Percentiles rank a stretch among this genome's conserved stretches.
Evolutionary conservation across 495 filamentous ascomycete species (phyloP).

Genomic region (Aspergillus heteromorphus): DNA sequence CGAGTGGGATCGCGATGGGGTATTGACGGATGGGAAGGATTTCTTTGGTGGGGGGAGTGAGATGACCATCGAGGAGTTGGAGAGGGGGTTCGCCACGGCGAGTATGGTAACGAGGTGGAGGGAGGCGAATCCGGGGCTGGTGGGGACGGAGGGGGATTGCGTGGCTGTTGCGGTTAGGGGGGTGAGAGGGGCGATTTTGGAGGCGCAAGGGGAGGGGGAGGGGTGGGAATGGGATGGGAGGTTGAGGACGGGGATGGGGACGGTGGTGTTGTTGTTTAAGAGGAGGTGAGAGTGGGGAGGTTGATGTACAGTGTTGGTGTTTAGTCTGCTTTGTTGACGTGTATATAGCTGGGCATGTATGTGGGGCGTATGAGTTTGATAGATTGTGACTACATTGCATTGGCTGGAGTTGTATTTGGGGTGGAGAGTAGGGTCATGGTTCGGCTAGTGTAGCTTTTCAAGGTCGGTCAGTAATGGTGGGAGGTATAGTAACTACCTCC

Average conservation of each 20-base stretch:
- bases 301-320: not conserved
- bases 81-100: not conserved
- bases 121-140: not conserved
- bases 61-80: not conserved
- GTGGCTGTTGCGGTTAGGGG: not conserved
- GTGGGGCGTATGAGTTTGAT: too few species aligned
- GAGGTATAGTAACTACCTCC: too few species aligned
- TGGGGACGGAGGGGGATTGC: not conserved
- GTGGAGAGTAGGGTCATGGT: too few species aligned
- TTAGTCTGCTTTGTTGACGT: too few species aligned
- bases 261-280: not conserved
- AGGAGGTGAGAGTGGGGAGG: not conserved
- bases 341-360: too few species aligned
- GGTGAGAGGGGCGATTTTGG: not conserved
- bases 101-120: not conserved
- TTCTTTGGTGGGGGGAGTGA: not conserved
- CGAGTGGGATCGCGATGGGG: not conserved
- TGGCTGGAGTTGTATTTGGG: too few species aligned
- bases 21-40: not conserved
- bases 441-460: too few species aligned
- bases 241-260: not conserved
- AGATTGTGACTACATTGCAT: too few species aligned
- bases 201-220: not conserved
- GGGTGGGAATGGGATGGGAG: not conserved
- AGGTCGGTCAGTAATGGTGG: too few species aligned